Base-by-base conservation (phyloP, 805 yeast species). In the Candida ascalaphidarum region DNA sequence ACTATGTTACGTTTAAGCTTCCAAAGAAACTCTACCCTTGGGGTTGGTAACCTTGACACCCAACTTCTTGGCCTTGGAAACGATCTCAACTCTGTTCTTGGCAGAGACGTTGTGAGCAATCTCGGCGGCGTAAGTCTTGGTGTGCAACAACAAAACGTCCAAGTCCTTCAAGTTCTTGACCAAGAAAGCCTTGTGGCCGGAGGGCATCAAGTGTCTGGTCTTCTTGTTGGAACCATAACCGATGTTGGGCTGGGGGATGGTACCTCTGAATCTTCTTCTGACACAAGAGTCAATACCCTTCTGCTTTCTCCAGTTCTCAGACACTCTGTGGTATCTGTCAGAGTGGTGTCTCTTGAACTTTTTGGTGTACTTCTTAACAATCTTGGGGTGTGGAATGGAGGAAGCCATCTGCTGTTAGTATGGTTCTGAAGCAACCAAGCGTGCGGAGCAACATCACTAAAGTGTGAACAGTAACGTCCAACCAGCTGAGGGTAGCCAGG, bases 251-350 rank as follows among this genome's bases (percentile, higher is more conserved):
- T 89, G 94, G 58, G 88, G 76, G 65, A 92, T 84, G 72, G 89
- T 81, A 64, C 98, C 98, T 81, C 96, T 85, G 95, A 92, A 92
- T 78, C 92, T 81, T 79, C 98, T 89, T 79, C 99, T 92, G 67
- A 94, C 96, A 74, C 85, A 78, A 53, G 97, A 88, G 78, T 92
- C 99, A 66, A 92, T 92, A 92, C 99, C 99, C 84, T 92, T 92
- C 75, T 94, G 99, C 77, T 92, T 89, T 85, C 99, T 92, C 98
- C 98, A 94, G 80, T 79, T 81, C 74, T 85, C 96, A 60, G 84
- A 73, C 54, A 92, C 96, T 74, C 99, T 88, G 79, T 78, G 80
- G 74, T 86, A 89, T 74, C 96, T 85, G 81, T 92, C 99, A 69
- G 96, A 86, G 79, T 92, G 98, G 71, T 89, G 97, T 77, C 99